Base-by-base conservation (phyloP, 2,329 filamentous ascomycete species). In the Monilinia fructigena region DNA sequence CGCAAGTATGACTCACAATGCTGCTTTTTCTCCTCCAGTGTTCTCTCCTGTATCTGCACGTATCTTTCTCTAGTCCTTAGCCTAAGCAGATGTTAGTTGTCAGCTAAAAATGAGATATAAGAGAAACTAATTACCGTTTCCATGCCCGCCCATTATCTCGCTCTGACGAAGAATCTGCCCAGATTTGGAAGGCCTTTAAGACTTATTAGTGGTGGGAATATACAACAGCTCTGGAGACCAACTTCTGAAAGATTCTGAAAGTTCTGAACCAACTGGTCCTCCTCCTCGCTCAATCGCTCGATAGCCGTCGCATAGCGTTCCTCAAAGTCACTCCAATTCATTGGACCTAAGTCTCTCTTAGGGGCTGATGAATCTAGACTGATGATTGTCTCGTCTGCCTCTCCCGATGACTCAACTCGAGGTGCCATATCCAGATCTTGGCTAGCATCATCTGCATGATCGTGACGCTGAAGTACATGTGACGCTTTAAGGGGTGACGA, bases 301-400 rank as follows among this genome's bases (percentile, higher is more conserved):
- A 96, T 84, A 23, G 86, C 86, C 63, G 84, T 79, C 67, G 88
- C 82, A 72, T 93, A 96, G 53, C 86, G 85, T 1, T 80, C 75
- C 76, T 93, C 83, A 42, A 97, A 88, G 12, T 89, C 84, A 3
- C 88, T 81, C 93, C 93, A 97, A 77, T 93, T 86, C 73, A 91
- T 92, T 0, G 31, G 18, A 4, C 8, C 6, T 7, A 66, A 26
- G 50, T 66, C 55, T 40, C 53, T 47, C 31, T 58, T 64, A 3
- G 31, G 20, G 7, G 55, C 50, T 23, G 47, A 54, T 48, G 55
- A 23, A 16, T 56, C 62, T 26, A 48, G 31, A 47, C 47, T 40
- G 20, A 61, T 20, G 31, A 42, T 45, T 20, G 56, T 61, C 31
- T 55, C 58, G 8, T 52, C 26, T 53, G 35, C 11, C 16, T 52